Evolutionary conservation across 768 basidiomycete species (phyloP).

Genomic region (Pisolithus marmoratus): DNA sequence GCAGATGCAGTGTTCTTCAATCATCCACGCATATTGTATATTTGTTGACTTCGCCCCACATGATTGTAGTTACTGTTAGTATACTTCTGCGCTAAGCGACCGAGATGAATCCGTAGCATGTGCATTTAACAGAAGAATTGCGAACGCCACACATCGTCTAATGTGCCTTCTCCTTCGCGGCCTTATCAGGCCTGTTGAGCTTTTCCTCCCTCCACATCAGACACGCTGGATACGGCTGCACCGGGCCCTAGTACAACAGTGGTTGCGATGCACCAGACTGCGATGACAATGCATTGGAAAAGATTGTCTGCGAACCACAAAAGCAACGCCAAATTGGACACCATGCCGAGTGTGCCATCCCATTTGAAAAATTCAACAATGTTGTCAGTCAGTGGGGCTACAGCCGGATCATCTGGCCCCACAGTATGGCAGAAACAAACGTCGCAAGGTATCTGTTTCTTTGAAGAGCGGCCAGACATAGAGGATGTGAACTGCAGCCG

Average conservation of each 20-base stretch:
- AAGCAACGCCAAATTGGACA: constrained; percentile 37
- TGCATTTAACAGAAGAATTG: neutral
- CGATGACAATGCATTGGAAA: constrained; percentile 28
- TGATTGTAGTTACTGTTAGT: constrained; percentile 1
- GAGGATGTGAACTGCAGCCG: constrained; percentile 23
- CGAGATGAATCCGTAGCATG: neutral
- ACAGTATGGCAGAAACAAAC: constrained; percentile 12
- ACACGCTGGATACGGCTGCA: constrained; percentile 42
- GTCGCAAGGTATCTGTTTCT: constrained; percentile 1
- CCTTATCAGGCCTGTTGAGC: constrained; percentile 11
- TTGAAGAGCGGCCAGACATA: constrained; percentile 13
- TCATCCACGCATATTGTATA: constrained; percentile 8
- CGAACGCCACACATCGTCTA: neutral
- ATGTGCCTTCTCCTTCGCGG: neutral
- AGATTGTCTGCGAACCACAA: constrained; percentile 42
- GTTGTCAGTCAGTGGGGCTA: constrained; percentile 6
- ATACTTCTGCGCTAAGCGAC: constrained; percentile 2
- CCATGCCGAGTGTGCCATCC: constrained; percentile 39
- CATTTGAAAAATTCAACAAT: constrained; percentile 43
- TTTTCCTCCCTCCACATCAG: constrained; percentile 45
- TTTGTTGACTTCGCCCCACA: neutral
- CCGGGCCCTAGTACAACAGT: constrained; percentile 44
- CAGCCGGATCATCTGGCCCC: neutral
- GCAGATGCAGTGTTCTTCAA: constrained; percentile 1
- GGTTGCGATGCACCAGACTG: constrained; percentile 40